Percentiles rank a stretch among this genome's conserved stretches.
These are phyloP conservation scores for Strobilomyces echinocephalus DNA, from an alignment of 768 basidiomycete species.

Conservation along the genomic window DNA sequence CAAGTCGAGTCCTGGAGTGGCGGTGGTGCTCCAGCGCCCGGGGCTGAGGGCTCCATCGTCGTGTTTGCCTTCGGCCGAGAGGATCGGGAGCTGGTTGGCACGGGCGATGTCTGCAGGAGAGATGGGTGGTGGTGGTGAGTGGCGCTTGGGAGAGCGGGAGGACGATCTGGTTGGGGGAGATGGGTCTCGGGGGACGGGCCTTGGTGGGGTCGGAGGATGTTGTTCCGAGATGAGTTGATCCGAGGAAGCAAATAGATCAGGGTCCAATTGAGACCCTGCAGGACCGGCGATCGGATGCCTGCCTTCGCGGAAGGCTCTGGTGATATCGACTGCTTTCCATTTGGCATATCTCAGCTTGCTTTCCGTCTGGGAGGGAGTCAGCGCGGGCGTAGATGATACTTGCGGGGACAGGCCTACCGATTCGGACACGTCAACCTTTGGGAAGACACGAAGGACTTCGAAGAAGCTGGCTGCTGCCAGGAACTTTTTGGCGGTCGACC, in stretches of 20 bases:
- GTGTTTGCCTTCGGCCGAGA: constrained; percentile 22
- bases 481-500: constrained; percentile 91
- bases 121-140: constrained; percentile 31
- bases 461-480: constrained; percentile 93
- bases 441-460: constrained; percentile 79
- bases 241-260: constrained; percentile 16
- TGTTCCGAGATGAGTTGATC: constrained; percentile 13
- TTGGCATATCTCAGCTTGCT: constrained; percentile 92
- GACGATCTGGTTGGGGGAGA: constrained; percentile 20
- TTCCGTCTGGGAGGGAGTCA: constrained; percentile 50
- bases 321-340: constrained; percentile 96
- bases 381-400: not conserved
- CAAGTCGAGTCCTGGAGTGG: constrained; percentile 59
- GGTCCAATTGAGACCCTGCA: constrained; percentile 41
- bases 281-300: constrained; percentile 78
- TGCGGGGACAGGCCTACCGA: constrained; percentile 39
- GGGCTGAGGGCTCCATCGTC: constrained; percentile 40
- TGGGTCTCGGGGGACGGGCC: constrained; percentile 23
- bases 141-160: constrained; percentile 29
- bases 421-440: constrained; percentile 51
- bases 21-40: constrained; percentile 70
- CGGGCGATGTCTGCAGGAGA: constrained; percentile 26
- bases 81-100: constrained; percentile 26
- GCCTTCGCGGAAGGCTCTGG: constrained; percentile 93
- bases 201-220: constrained; percentile 16